phyloP scores from a whole-genome alignment of 2,329 filamentous ascomycete species.

The Alternaria novae-zelandiae region DNA sequence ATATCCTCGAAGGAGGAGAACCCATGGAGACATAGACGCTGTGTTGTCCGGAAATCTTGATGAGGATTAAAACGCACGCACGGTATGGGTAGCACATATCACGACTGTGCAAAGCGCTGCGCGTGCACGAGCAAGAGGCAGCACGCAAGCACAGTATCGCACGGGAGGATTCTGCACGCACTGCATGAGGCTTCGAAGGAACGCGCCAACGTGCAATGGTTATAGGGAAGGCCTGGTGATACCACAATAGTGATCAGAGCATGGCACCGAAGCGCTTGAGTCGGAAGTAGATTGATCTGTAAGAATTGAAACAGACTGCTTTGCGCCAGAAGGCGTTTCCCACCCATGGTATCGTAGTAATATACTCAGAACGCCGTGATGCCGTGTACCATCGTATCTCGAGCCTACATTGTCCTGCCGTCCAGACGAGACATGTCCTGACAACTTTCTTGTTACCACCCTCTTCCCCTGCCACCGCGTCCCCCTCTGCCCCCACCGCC shows the following conservation, averaged over 20 bases:
- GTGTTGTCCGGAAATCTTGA: background rate
- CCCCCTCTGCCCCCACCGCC: constrained; percentile 37
- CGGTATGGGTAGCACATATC: background rate
- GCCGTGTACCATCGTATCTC: background rate
- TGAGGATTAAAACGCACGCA: background rate
- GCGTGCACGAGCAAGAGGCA: background rate
- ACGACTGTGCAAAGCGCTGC: background rate
- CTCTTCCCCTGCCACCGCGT: constrained; percentile 31
- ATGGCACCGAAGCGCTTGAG: background rate
- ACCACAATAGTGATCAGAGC: background rate
- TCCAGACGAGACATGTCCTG: background rate
- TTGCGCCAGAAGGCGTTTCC: constrained; percentile 16
- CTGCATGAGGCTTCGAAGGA: background rate
- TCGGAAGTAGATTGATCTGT: constrained; percentile 4
- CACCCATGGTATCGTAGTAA: constrained; percentile 29
- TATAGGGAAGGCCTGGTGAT: background rate
- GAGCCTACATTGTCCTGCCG: background rate
- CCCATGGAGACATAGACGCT: constrained; percentile 36
- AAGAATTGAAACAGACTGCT: constrained; percentile 10
- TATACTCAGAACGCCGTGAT: constrained; percentile 26
- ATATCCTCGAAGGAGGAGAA: constrained; percentile 36
- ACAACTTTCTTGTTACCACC: constrained; percentile 21
- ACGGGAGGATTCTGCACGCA: background rate
- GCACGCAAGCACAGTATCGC: background rate
- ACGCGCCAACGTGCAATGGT: background rate